Evolutionary conservation across 163 green algal species (phyloP), one percentile per base, ranked within the genome.

Genomic region (Volvox carteri): DNA sequence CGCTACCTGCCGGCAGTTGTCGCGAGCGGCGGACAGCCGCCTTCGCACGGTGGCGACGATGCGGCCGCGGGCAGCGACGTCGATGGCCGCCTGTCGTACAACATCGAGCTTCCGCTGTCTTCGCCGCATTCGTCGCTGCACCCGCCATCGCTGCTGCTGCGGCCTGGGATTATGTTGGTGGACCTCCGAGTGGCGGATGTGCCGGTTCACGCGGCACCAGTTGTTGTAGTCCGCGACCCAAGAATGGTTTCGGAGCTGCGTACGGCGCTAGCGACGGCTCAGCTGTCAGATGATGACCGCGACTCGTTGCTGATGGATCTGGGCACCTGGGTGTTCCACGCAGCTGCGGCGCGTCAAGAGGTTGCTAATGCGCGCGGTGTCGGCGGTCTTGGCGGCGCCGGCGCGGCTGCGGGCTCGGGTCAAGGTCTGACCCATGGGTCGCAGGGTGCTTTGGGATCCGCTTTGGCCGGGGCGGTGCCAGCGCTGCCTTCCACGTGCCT

Each of bases 231-330:
- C 19, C 48, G 50, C 48, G 50, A 68, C 11, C 11, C 48, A 6
- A 30, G 8, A 4, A 70, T 84, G 75, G 73, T 28, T 41, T 42
- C 42, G 73, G 73, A 80, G 73, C 73, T 80, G 73, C 21, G 44
- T 46, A 46, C 2, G 42, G 73, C 44, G 25, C 44, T 80, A 16
- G 73, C 42, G 73, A 46, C 44, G 42, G 25, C 42, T 21, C 48
- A 70, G 75, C 75, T 84, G 25, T 50, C 75, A 16, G 75, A 68
- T 1, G 77, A 84, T 28, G 75, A 85, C 18, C 77, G 52, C 5
- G 77, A 85, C 77, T 44, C 52, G 19, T 41, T 85, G 35, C 77
- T 85, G 35, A 73, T 85, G 77, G 77, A 85, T 21, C 54, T 85
- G 50, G 77, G 77, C 54, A 73, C 77, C 16, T 85, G 77, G 77